Evolutionary conservation across 2,329 filamentous ascomycete genomes (phyloP), one percentile per base, ranked within the genome.

Genomic region (Metarhizium album): DNA sequence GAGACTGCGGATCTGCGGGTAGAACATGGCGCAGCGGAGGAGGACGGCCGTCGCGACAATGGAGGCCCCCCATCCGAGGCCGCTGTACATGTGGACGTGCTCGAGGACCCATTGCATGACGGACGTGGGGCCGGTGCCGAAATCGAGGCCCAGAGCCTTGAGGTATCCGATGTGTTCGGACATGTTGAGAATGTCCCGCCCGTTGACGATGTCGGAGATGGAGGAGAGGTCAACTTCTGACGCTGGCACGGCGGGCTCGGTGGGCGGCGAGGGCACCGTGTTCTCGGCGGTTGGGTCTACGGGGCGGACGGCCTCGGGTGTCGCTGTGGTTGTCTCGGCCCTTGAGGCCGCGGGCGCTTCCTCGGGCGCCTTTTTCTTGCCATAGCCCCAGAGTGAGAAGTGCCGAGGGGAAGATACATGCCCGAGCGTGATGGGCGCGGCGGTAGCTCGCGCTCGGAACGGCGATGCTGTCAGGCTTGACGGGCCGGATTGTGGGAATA

Each of bases 161-260:
- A 98, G 73, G 62, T 90, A 96, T 55, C 93, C 93, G 52, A 95
- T 79, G 47, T 81, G 74, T 61, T 91, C 86, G 35, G 86, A 81
- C 55, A 89, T 79, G 54, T 77, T 70, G 53, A 82, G 74, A 50
- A 80, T 67, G 49, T 74, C 69, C 52, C 66, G 61, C 46, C 66
- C 64, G 47, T 69, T 63, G 54, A 67, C 66, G 43, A 68, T 57
- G 51, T 65, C 60, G 56, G 62, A 58, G 47, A 69, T 62, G 38
- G 62, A 57, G 47, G 61, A 56, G 51, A 70, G 58, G 57, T 67
- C 65, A 56, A 65, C 43, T n/a, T 67, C 61, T 54, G 64, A 55
- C 33, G 64, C 51, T 14, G 58, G 53, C 47, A 58, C 54, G 42
- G 59, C 42, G 45, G 59, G 45, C 45, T 61, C 56, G 16, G 54